phyloP scores from a whole-genome alignment of 257 asterid species.

The Dorcoceras hygrometricum region DNA sequence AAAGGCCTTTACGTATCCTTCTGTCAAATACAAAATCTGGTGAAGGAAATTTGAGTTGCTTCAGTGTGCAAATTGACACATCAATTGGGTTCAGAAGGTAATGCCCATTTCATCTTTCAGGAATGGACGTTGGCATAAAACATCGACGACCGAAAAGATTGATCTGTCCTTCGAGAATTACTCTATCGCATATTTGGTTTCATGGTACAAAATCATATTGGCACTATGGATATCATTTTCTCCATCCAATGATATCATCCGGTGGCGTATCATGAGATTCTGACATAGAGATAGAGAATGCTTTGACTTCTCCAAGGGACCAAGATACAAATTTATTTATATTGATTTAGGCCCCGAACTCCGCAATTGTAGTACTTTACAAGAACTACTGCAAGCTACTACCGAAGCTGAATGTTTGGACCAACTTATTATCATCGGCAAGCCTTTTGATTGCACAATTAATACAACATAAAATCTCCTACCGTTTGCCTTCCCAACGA shows the following conservation, averaged over 20 bases:
- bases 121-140: not conserved
- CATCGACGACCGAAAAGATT: not conserved
- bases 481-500: not conserved
- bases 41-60: not conserved
- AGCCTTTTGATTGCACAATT: slow-evolving; percentile 25
- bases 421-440: slow-evolving; percentile 86
- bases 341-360: not conserved
- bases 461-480: not conserved
- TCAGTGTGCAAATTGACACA: not conserved
- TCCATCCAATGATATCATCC: too few species aligned
- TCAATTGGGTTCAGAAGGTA: not conserved
- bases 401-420: slow-evolving; percentile 95
- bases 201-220: too few species aligned
- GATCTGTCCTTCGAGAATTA: not conserved
- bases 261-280: too few species aligned
- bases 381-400: slow-evolving; percentile 56
- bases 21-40: not conserved
- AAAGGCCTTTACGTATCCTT: not conserved
- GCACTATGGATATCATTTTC: too few species aligned
- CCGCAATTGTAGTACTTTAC: not conserved
- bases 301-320: not conserved
- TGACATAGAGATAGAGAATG: too few species aligned
- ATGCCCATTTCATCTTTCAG: not conserved
- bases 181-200: not conserved
- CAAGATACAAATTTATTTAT: not conserved